Conservation (phyloP, 345 rosid genomes). For the Crucihimalaya himalaica region DNA sequence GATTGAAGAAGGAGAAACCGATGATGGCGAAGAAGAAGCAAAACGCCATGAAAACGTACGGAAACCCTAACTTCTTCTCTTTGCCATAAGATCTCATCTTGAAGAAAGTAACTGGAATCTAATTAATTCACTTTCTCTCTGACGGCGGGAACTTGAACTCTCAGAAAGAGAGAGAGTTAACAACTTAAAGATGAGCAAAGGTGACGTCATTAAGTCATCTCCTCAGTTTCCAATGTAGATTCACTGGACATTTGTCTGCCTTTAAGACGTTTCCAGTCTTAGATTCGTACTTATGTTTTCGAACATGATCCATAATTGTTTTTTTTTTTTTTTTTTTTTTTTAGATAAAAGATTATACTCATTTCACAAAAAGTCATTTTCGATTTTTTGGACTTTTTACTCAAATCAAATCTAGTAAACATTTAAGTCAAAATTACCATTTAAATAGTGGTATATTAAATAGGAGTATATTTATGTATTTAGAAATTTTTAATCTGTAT, state of each 20-base stretch:
- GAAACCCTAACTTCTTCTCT: constrained; percentile 40
- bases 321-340: neutral
- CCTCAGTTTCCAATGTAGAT: neutral
- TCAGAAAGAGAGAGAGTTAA: neutral
- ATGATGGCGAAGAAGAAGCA: constrained; percentile 50
- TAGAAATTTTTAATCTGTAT: too few relatives aligned
- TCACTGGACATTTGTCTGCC: neutral
- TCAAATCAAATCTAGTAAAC: too few relatives aligned
- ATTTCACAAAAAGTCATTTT: too few relatives aligned
- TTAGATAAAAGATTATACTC: too few relatives aligned
- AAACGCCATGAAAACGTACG: constrained; percentile 46
- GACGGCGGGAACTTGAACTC: too few relatives aligned
- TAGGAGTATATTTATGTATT: too few relatives aligned
- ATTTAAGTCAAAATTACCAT: too few relatives aligned
- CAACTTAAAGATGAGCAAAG: neutral
- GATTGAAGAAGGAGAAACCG: constrained; percentile 52
- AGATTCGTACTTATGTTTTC: neutral
- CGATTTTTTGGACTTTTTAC: too few relatives aligned
- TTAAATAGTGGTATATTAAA: too few relatives aligned
- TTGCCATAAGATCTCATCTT: constrained; percentile 43
- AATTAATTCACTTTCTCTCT: too few relatives aligned
- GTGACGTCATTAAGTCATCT: neutral
- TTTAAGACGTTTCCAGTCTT: neutral
- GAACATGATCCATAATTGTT: neutral
- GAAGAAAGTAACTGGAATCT: neutral